phyloP scores from a whole-genome alignment of 306 rosid species.

The Ziziphus jujuba region DNA sequence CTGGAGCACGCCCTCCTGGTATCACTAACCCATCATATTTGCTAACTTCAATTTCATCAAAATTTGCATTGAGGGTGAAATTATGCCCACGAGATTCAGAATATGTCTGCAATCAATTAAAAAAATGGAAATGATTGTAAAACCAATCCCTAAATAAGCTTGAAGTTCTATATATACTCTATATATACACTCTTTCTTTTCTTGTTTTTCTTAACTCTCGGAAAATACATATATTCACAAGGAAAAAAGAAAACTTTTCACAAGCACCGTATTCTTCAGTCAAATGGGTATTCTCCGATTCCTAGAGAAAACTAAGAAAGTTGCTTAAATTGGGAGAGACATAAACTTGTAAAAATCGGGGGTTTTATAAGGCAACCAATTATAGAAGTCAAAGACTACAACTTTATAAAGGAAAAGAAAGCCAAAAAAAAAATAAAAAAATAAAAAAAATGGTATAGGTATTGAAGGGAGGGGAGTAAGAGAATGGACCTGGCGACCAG shows the following conservation, averaged over 20 bases:
- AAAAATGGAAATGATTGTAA: not conserved
- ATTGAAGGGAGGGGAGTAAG: not conserved
- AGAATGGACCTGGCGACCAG: conserved; percentile 55
- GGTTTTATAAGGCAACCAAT: too few relatives aligned
- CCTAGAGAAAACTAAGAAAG: too few relatives aligned
- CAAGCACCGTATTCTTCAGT: too few relatives aligned
- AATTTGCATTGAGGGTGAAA: conserved; percentile 75
- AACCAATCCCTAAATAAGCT: not conserved
- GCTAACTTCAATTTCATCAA: conserved; percentile 56
- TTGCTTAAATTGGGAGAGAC: too few relatives aligned
- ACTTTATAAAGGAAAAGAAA: not conserved
- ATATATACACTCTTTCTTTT: too few relatives aligned
- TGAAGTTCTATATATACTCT: not conserved
- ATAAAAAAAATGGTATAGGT: not conserved
- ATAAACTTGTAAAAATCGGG: too few relatives aligned
- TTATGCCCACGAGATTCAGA: conserved; percentile 79
- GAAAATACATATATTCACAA: too few relatives aligned
- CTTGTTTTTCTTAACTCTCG: too few relatives aligned
- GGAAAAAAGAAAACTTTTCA: too few relatives aligned
- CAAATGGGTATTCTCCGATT: too few relatives aligned
- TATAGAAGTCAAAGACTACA: not conserved
- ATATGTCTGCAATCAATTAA: conserved; percentile 50
- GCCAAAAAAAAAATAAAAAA: not conserved
- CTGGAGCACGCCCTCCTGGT: conserved; percentile 97
- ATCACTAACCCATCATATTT: conserved; percentile 77